Evolutionary conservation across 2,329 filamentous ascomycete genomes (phyloP), one percentile per base, ranked within the genome.

Genomic region (Ophiocordyceps unilateralis): DNA sequence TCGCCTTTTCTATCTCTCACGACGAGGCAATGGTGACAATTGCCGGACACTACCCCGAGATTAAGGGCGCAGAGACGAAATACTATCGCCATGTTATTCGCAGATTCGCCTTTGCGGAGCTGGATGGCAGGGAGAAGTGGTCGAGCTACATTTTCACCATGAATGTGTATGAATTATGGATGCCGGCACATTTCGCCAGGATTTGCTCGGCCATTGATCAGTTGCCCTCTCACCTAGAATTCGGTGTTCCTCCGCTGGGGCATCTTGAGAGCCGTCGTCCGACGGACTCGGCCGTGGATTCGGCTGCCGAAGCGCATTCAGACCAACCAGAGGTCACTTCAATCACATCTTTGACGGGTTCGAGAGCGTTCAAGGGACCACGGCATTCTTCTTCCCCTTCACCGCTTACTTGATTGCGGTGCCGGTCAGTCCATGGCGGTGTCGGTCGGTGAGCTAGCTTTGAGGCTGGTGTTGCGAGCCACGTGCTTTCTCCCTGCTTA

Each of bases 1-100:
- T 68, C 11, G 57, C 55, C 19, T 69, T 67, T 45, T 69, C 64
- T 6, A 48, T 67, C 47, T 66, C 62, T 8, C 51, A 55, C 28
- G 41, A 52, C 32, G 11, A 50, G 19, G 10, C 17, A 2, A 48
- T 46, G 0, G 59, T 63, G 7, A 46, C 55, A 17, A 66, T 68
- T 30, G 65, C 63, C 46, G 59, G 60, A 22, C 53, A 66, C 43
- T 67, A 67, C 43, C 50, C 63, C 2, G 54, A 62, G 4, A 57
- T 66, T 17, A 52, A 62, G 37, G 56, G 47, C 11, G 50, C 55
- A 1, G 46, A 57, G 9, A 56, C 46, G 9, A 56, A 54, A 20
- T 66, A 60, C 45, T 62, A 64, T 52, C 59, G 59, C 21, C 55
- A 66, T 46, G 50, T 51, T 1, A 62, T 67, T 40, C 50, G 43